phyloP scores from a whole-genome alignment of 176 grass and related monocot species.

The Lolium rigidum region DNA sequence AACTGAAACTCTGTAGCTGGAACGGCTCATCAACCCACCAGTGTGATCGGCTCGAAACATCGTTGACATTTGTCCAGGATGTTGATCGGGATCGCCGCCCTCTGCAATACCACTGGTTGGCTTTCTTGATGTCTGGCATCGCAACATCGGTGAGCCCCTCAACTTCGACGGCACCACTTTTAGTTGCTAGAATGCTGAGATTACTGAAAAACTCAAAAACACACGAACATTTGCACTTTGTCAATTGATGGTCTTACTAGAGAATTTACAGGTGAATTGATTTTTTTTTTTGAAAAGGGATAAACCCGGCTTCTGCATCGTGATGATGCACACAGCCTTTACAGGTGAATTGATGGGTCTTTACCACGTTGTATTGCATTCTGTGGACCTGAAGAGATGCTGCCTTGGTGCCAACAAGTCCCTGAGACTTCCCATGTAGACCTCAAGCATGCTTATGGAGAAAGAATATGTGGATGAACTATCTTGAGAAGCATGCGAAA shows the following conservation, averaged over 20 bases:
- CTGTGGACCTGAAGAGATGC: conserved; percentile 49
- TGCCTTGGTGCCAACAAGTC: conserved; percentile 84
- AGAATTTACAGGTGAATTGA: conserved; percentile 14
- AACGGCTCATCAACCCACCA: conserved; percentile 68
- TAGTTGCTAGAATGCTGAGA: conserved; percentile 72
- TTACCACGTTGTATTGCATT: conserved; percentile 57
- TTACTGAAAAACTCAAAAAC: conserved; percentile 57
- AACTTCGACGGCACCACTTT: conserved; percentile 70
- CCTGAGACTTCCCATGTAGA: conserved; percentile 87
- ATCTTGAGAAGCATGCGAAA: conserved; percentile 73
- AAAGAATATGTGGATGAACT: conserved; percentile 63
- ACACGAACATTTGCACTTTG: neutral
- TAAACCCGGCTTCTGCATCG: too few relatives aligned
- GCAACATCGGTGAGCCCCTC: conserved; percentile 74
- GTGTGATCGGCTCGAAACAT: conserved; percentile 90
- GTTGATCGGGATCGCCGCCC: conserved; percentile 70
- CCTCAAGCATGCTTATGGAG: conserved; percentile 91
- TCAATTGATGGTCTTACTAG: neutral
- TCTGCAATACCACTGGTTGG: conserved; percentile 80
- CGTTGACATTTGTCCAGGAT: conserved; percentile 91
- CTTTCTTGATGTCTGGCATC: conserved; percentile 67
- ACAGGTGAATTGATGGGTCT: neutral
- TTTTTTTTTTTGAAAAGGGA: too few relatives aligned
- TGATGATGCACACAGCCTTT: too few relatives aligned
- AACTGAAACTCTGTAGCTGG: conserved; percentile 10